Evolutionary conservation across 257 asterid species (phyloP).

Genomic region (Datura wrightii): DNA sequence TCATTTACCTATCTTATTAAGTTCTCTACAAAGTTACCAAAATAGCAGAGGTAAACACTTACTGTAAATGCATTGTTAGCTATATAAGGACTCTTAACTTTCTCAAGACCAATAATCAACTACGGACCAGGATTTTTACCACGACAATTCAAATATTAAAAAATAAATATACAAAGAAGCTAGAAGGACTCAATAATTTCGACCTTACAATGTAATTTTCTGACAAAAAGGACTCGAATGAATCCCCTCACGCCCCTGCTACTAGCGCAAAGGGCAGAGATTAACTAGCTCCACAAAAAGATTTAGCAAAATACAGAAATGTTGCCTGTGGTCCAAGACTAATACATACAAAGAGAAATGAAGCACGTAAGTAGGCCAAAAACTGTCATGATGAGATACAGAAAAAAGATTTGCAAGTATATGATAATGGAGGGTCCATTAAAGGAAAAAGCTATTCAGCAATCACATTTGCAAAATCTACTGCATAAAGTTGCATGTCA

Average conservation of each 20-base stretch:
- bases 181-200: background rate
- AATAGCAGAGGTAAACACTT: background rate
- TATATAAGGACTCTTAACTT: background rate
- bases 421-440: slow-evolving; percentile 61
- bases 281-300: background rate
- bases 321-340: slow-evolving; percentile 29
- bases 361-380: slow-evolving; percentile 49
- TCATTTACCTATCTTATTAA: background rate
- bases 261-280: background rate
- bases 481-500: slow-evolving; percentile 45
- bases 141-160: background rate
- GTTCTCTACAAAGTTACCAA: background rate
- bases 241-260: background rate
- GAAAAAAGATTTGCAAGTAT: slow-evolving; percentile 40
- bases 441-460: slow-evolving; percentile 38
- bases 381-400: slow-evolving; percentile 47
- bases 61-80: background rate
- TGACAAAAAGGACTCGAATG: background rate
- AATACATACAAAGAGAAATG: slow-evolving; percentile 35
- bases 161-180: background rate
- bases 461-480: slow-evolving; percentile 49
- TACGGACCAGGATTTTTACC: accelerated
- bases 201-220: background rate
- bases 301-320: slow-evolving; percentile 4
- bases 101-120: background rate